Evolutionary conservation across 179 eudicot genomes (phyloP), one percentile per base, ranked within the genome.

Genomic region (Silene vulgaris): DNA sequence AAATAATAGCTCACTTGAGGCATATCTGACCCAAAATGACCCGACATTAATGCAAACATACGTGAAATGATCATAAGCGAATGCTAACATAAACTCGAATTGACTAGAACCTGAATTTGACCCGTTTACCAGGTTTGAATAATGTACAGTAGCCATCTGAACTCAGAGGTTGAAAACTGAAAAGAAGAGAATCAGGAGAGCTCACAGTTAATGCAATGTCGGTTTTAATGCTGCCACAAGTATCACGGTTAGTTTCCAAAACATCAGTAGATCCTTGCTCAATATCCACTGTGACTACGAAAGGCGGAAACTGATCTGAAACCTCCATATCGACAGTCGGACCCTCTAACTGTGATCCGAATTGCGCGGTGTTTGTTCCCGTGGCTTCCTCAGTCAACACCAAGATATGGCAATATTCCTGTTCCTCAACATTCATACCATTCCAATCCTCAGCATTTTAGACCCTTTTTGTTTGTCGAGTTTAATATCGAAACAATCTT

Each of bases 191-290:
- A 66, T 14, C 1, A 11, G 70, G 19, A 66, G 57, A 78, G 79
- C 90, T 83, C 81, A 94, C 98, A 8, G 84, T 83, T 21, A 73
- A 68, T 68, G 56, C 28, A 32, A 40, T 43, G 12, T 68, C 72
- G 21, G 72, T 40, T 30, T 66, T 66, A 35, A 66, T 66, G 48
- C 3, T 66, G 5, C 56, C 29, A 37, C 69, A 65, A 11, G 40
- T 30, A 65, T 65, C 69, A 8, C 45, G 52, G 30, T 19, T 68
- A 1, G 23, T 82, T 76, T 73, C 86, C 11, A 80, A 75, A 26
- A 69, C 83, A 69, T 83, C 88, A 0, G 77, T 56, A 70, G 48
- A 79, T 54, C 96, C 92, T 69, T 88, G 87, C 80, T 89, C 97
- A 45, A 88, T 68, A 80, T 90, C 94, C 8, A 81, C 80, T 66